Base-by-base conservation (phyloP, 768 basidiomycete genomes). In the Phylloporus sp. region DNA sequence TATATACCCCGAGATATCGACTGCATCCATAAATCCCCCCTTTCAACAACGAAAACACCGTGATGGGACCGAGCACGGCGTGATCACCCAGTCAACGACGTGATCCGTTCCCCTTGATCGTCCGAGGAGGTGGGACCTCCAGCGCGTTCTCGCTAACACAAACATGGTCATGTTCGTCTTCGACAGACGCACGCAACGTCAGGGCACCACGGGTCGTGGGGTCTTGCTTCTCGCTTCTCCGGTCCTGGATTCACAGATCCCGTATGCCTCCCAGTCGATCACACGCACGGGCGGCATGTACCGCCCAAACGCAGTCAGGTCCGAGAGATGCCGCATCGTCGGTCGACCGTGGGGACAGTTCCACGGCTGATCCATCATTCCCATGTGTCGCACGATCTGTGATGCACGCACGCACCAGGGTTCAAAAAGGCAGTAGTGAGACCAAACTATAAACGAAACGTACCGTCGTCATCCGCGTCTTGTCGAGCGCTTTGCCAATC, bases 341-440 rank as follows among this genome's bases (percentile, higher is more conserved):
- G 88, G 88, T 23, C 88, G 70, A 8, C 87, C 87, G 60, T 90
- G 88, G n/a, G 88, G 88, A 60, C 88, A 90, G 46, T 88, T 84
- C 88, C 88, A 90, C 1, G 87, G 88, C 53, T 87, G 85, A 57
- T 87, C 81, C 75, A 89, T 88, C 28, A 76, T 83, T 35, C 84
- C 85, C 86, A 90, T 90, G 61, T 89, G 85, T 38, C 77, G 77
- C 1, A 90, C 73, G 48, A 90, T 77, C 86, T 89, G 9, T 4
- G 17, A 9, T 20, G 36, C 9, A 23, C 15, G 15, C 9, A 5
- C n/a, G 15, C 4, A 22, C 23, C 3, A 14, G 21, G n/a, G 6
- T 29, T 41, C 21, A 17, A 5, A 35, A 22, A 24, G 32, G n/a
- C 18, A 10, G 14, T 9, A 14, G 6, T 1, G 18, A 24, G 13